A percentile compares a stretch with the other conserved stretches of the same genome.
Conservation (phyloP, 176 grass and related monocot species). For the Canna indica region DNA sequence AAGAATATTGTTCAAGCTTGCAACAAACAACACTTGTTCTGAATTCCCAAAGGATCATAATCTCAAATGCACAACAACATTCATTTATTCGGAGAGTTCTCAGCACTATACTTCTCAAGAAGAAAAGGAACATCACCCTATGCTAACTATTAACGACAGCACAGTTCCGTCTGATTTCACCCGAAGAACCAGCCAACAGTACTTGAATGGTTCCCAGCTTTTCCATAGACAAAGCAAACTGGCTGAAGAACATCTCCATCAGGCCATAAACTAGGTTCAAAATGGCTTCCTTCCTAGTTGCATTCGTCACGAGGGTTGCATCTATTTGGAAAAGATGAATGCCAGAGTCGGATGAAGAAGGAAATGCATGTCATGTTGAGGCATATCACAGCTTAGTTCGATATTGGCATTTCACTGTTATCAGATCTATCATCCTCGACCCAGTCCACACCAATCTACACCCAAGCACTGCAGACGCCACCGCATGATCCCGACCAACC, state of each 20-base stretch:
- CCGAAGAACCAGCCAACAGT: constrained; percentile 47
- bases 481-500: no score
- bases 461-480: no score
- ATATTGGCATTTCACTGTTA: no score
- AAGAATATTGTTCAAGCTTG: no score
- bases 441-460: no score
- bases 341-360: no score
- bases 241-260: constrained; percentile 41
- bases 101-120: neutral
- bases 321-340: constrained; percentile 85
- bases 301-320: constrained; percentile 46
- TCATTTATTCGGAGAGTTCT: neutral
- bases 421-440: no score
- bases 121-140: neutral
- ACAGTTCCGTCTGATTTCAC: constrained; percentile 75
- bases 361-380: no score
- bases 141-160: constrained; percentile 27
- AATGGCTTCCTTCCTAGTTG: constrained; percentile 26
- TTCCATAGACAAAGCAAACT: constrained; percentile 59
- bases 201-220: constrained; percentile 53
- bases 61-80: neutral
- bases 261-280: constrained; percentile 17
- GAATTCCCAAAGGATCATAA: no score
- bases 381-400: no score
- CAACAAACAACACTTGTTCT: neutral